Evolutionary conservation across 208 protist genomes (phyloP).

Genomic region (Leishmania tropica): DNA sequence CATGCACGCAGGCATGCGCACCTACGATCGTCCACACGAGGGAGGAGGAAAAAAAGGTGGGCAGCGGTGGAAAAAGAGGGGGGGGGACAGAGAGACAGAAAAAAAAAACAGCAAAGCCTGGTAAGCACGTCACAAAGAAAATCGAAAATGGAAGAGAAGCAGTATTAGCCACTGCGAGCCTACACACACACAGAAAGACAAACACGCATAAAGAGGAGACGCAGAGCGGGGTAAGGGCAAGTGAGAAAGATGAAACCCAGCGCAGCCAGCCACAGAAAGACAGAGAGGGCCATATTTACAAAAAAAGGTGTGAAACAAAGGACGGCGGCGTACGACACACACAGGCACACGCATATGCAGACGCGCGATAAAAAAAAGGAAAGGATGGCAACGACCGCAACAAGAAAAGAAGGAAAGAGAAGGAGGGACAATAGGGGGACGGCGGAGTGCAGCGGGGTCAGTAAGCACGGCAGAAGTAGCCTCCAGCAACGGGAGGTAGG

Average conservation of each 20-base stretch:
- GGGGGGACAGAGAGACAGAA: neutral
- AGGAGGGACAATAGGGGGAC: neutral
- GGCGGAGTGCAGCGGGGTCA: neutral
- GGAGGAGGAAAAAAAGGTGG: neutral
- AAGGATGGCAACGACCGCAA: neutral
- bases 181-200: neutral
- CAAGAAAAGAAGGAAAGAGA: neutral
- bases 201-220: neutral
- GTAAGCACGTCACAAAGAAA: no score
- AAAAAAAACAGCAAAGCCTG: neutral
- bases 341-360: neutral
- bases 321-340: neutral
- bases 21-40: neutral
- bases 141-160: neutral
- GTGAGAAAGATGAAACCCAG: neutral
- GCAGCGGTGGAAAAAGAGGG: neutral
- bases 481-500: neutral
- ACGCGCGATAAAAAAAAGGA: neutral
- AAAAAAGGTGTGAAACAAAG: neutral
- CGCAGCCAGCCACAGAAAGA: neutral
- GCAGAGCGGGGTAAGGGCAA: neutral
- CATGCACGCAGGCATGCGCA: neutral
- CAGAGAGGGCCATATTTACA: neutral
- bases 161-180: neutral
- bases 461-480: neutral